Percentiles rank a stretch among this genome's conserved stretches.
Evolutionary conservation across 129 eudicot species (phyloP).

Genomic region (Ambrosia artemisiifolia): DNA sequence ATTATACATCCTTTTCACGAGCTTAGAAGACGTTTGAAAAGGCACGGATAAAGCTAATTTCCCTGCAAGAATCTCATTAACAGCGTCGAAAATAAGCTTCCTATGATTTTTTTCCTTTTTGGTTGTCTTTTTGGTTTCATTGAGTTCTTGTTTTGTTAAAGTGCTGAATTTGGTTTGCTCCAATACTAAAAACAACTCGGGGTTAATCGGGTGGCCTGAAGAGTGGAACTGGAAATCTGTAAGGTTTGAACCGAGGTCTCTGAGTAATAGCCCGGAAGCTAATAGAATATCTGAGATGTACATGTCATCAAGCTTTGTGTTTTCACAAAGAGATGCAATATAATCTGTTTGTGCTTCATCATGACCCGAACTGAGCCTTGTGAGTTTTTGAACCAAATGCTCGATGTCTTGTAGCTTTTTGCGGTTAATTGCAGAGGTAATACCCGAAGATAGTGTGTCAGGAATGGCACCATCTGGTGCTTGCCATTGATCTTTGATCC

Average conservation of each 20-base stretch:
- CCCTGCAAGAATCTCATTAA: conserved; percentile 64
- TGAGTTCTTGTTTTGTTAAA: conserved; percentile 32
- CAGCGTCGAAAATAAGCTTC: conserved; percentile 74
- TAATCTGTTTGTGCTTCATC: conserved; percentile 73
- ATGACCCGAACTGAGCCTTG: conserved; percentile 58
- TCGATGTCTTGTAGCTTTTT: conserved; percentile 71
- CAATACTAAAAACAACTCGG: conserved; percentile 72
- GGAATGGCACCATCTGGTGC: conserved; percentile 36
- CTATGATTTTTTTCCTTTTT: conserved; percentile 55
- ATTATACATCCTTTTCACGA: conserved; percentile 46
- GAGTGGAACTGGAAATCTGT: conserved; percentile 74
- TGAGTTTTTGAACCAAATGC: conserved; percentile 71
- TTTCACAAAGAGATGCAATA: conserved; percentile 82
- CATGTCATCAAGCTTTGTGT: conserved; percentile 70
- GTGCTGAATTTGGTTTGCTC: conserved; percentile 79
- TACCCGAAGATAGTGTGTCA: conserved; percentile 26
- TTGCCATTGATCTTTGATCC: conserved; percentile 26
- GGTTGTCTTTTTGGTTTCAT: conserved; percentile 24
- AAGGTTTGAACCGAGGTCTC: conserved; percentile 74
- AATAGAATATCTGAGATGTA: conserved; percentile 81
- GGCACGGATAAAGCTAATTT: conserved; percentile 44
- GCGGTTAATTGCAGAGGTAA: conserved; percentile 48
- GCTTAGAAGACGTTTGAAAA: conserved; percentile 29
- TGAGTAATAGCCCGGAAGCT: conserved; percentile 85
- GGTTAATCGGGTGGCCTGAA: conserved; percentile 85